Evolutionary conservation across 306 rosid species (phyloP).

Genomic region (Psophocarpus tetragonolobus): DNA sequence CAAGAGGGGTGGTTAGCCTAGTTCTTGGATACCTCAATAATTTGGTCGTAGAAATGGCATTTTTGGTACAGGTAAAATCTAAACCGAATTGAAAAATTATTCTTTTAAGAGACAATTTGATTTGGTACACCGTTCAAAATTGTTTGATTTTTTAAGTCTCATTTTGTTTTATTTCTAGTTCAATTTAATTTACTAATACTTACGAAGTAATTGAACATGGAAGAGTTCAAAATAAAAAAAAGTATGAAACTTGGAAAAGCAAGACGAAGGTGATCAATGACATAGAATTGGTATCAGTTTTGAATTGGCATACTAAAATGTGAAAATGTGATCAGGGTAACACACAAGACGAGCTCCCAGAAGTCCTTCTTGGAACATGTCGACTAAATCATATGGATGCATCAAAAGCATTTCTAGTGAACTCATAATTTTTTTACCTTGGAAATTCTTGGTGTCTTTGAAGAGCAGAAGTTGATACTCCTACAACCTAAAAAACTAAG

Average conservation of each 20-base stretch:
- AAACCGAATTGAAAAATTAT: no score
- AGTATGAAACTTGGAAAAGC: not conserved
- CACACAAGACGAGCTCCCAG: constrained; percentile 85
- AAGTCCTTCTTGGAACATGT: constrained; percentile 80
- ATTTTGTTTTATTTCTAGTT: no score
- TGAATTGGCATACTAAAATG: not conserved
- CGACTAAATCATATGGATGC: constrained; percentile 76
- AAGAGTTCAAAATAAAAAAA: not conserved
- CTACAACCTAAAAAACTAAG: not conserved
- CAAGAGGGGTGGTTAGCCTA: constrained; percentile 80
- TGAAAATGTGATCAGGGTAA: constrained; percentile 54
- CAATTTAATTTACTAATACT: no score
- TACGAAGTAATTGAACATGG: no score
- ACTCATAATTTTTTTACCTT: constrained; percentile 21
- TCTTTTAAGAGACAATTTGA: no score
- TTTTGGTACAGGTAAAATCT: constrained; percentile 85
- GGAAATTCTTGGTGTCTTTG: not conserved
- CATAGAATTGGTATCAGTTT: not conserved
- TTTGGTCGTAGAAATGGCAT: constrained; percentile 92
- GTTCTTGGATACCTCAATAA: constrained; percentile 92
- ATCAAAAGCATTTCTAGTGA: constrained; percentile 55
- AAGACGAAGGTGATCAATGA: not conserved
- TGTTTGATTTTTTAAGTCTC: no score
- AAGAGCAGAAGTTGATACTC: constrained; percentile 2
- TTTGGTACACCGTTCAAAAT: no score